Percentiles rank a stretch among this genome's conserved stretches.
Evolutionary conservation across 164 flowering plant genomes (phyloP).

Genomic region (Tinospora cordifolia): DNA sequence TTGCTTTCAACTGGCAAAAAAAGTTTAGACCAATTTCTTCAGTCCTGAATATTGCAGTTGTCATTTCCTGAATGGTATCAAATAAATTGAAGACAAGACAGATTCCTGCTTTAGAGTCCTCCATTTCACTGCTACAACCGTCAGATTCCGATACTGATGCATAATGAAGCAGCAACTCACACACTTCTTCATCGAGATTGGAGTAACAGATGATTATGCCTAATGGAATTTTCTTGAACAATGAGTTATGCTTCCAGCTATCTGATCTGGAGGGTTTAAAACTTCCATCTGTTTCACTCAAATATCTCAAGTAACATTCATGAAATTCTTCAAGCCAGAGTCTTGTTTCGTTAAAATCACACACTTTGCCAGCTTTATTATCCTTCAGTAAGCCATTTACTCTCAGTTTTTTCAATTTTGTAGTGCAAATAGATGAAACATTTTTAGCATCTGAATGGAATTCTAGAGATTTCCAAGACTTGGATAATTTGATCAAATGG

Average conservation of each 20-base stretch:
- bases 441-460: conserved; percentile 16
- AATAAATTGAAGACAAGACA: conserved; percentile 43
- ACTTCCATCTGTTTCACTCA: conserved; percentile 8
- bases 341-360: conserved; percentile 19
- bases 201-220: conserved; percentile 48
- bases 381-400: conserved; percentile 15
- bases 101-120: conserved; percentile 40
- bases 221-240: conserved; percentile 42
- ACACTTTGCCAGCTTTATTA: conserved; percentile 4
- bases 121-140: conserved; percentile 13
- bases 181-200: conserved; percentile 32
- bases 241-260: conserved; percentile 17
- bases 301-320: conserved; percentile 16
- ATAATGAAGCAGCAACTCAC: conserved; percentile 54
- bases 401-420: conserved; percentile 37
- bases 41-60: conserved; percentile 31
- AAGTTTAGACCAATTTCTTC: conserved; percentile 35
- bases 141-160: conserved; percentile 31
- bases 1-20: conserved; percentile 34
- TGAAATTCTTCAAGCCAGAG: conserved; percentile 48
- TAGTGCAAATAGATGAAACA: conserved; percentile 14
- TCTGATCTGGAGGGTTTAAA: conserved; percentile 14
- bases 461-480: conserved; percentile 31
- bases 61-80: conserved; percentile 44
- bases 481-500: conserved; percentile 32